Percentiles rank a stretch among this genome's conserved stretches.
Evolutionary conservation across 2,329 filamentous ascomycete genomes (phyloP).

Genomic region (Venturia effusa): DNA sequence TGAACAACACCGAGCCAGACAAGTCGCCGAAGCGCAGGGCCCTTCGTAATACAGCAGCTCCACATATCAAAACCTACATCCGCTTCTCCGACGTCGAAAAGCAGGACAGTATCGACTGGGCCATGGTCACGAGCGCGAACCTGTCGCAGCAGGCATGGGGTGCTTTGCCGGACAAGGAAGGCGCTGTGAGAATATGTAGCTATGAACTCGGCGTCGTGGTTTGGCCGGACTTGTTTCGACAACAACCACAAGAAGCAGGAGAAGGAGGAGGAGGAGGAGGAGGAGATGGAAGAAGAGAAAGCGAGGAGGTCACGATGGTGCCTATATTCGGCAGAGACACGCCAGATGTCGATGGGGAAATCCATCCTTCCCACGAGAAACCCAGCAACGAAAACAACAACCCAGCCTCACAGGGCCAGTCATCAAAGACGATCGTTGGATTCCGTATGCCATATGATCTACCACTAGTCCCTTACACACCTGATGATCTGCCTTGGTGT

Average conservation of each 20-base stretch:
- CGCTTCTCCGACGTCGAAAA: slow-evolving; percentile 41
- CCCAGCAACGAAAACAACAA: slow-evolving; percentile 7
- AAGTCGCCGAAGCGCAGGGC: slow-evolving; percentile 15
- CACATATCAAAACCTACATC: slow-evolving; percentile 85
- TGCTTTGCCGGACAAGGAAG: slow-evolving; percentile 32
- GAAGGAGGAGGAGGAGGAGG: too few relatives aligned
- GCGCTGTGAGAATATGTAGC: slow-evolving; percentile 58
- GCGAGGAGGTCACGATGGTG: slow-evolving; percentile 45
- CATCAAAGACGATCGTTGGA: slow-evolving; percentile 42
- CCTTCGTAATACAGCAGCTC: slow-evolving; percentile 51
- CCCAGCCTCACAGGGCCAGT: too few relatives aligned
- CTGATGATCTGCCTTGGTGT: slow-evolving; percentile 65
- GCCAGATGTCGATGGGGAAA: slow-evolving; percentile 26
- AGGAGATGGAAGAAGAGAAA: too few relatives aligned
- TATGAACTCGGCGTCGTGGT: slow-evolving; percentile 78
- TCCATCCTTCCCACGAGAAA: slow-evolving; percentile 14
- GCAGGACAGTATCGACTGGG: slow-evolving; percentile 62
- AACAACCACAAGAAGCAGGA: too few relatives aligned
- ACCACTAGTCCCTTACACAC: slow-evolving; percentile 56
- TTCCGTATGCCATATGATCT: slow-evolving; percentile 75
- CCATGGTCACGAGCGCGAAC: slow-evolving; percentile 82
- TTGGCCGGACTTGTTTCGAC: slow-evolving; percentile 53
- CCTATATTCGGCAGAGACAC: slow-evolving; percentile 55
- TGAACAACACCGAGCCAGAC: slow-evolving; percentile 31
- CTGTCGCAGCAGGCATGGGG: slow-evolving; percentile 87